Evolutionary conservation across 2,329 filamentous ascomycete genomes (phyloP).

Genomic region (Monilinia polystroma): DNA sequence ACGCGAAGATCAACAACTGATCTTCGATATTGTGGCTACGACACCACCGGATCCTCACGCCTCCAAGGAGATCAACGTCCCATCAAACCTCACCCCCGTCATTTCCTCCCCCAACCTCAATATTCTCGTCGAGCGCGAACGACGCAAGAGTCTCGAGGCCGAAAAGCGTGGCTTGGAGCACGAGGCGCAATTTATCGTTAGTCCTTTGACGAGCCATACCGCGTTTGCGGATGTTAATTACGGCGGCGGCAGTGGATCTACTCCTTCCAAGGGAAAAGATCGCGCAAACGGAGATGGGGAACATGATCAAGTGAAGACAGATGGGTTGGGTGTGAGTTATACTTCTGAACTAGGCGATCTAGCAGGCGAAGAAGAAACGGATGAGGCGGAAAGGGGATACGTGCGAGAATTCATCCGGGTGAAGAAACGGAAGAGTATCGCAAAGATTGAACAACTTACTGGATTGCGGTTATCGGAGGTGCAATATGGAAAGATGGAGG

Average conservation of each 20-base stretch:
- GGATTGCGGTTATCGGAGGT: constrained; percentile 19
- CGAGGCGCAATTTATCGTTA: constrained; percentile 19
- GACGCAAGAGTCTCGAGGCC: constrained; percentile 15
- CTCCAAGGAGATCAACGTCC: background rate
- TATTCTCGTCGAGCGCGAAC: constrained; percentile 5
- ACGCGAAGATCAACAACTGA: constrained; percentile 17
- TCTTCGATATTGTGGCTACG: constrained; percentile 19
- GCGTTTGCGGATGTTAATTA: background rate
- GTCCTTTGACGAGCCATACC: constrained; percentile 14
- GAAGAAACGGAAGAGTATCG: constrained; percentile 23
- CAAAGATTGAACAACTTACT: constrained; percentile 22
- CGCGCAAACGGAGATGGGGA: background rate
- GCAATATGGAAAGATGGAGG: constrained; percentile 23
- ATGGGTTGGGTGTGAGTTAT: background rate
- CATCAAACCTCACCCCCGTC: background rate
- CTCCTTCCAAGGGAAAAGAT: background rate
- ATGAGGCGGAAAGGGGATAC: constrained; percentile 14
- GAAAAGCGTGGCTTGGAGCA: constrained; percentile 20
- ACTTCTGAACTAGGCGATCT: background rate
- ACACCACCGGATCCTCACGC: constrained; percentile 7
- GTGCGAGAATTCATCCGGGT: constrained; percentile 19
- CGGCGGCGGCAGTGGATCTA: background rate
- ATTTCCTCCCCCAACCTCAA: background rate
- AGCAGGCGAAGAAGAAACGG: constrained; percentile 17
- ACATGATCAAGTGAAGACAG: background rate